Evolutionary conservation across 306 rosid species (phyloP).

Genomic region (Pyrus bretschneideri): DNA sequence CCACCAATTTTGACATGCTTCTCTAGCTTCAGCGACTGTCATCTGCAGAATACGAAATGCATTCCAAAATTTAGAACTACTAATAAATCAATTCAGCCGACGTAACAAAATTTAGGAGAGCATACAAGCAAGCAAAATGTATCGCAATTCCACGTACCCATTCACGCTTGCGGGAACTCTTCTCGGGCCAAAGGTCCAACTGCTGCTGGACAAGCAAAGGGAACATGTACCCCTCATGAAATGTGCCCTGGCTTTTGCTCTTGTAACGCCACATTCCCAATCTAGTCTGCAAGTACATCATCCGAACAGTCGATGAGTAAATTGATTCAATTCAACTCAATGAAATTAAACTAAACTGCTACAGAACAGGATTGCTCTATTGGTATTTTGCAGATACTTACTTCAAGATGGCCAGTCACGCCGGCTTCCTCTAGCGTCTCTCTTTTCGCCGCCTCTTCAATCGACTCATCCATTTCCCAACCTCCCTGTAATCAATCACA

Average conservation of each 20-base stretch:
- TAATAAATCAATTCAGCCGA: not conserved
- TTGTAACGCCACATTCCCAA: conserved; percentile 71
- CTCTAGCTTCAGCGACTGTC: conserved; percentile 67
- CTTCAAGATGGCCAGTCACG: conserved; percentile 63
- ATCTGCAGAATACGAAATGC: conserved; percentile 38
- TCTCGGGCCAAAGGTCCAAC: conserved; percentile 78
- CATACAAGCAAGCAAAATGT: not conserved
- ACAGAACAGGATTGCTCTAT: not conserved
- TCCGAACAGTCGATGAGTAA: conserved; percentile 16
- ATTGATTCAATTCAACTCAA: not conserved
- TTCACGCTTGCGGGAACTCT: conserved; percentile 47
- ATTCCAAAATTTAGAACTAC: conserved; percentile 22
- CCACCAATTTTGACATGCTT: conserved; percentile 78
- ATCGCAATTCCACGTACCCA: conserved; percentile 54
- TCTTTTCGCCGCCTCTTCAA: conserved; percentile 73
- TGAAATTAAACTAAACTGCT: not conserved
- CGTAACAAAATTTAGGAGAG: not conserved
- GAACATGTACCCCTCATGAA: conserved; percentile 74
- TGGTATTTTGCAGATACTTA: conserved; percentile 26
- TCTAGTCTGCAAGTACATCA: conserved; percentile 38
- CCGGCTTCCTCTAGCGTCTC: conserved; percentile 96
- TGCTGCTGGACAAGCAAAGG: conserved; percentile 61
- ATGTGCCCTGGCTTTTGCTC: conserved; percentile 62
- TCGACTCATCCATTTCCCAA: conserved; percentile 85
- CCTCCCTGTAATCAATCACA: conserved; percentile 61